A percentile compares a stretch with the other conserved stretches of the same genome.
These are phyloP conservation scores for Pleomassaria siparia DNA, from an alignment of 2,329 filamentous ascomycete species.

Conservation along the genomic window DNA sequence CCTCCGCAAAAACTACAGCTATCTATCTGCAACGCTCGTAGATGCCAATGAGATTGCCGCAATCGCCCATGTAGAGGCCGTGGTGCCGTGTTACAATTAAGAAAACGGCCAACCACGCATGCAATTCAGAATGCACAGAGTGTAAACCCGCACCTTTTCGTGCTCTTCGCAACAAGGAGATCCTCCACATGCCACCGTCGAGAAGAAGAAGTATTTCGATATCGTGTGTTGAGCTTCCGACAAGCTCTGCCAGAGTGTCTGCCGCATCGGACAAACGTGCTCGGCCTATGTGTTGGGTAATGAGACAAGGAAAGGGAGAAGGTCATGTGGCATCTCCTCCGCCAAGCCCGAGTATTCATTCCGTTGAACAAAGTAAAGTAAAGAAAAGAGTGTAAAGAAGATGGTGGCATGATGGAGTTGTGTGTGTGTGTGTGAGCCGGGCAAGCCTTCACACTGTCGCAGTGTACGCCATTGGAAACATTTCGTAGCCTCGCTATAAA, in stretches of 20 bases:
- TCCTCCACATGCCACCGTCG: no score
- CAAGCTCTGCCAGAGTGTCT: no score
- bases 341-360: no score
- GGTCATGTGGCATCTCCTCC: no score
- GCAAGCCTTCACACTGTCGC: constrained; percentile 31
- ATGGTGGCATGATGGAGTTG: constrained; percentile 32
- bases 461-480: constrained; percentile 41
- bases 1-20: background rate
- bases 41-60: constrained; percentile 2
- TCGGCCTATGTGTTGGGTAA: no score
- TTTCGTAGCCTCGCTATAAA: constrained; percentile 41
- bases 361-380: constrained; percentile 20
- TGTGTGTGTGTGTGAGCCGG: no score
- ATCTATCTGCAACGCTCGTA: constrained; percentile 4
- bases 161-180: no score
- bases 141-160: no score
- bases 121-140: background rate
- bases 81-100: background rate
- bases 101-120: background rate
- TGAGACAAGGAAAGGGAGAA: no score
- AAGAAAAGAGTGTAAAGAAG: constrained; percentile 31
- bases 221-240: no score
- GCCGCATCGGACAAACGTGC: no score
- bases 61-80: background rate
- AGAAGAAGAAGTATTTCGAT: no score